Conservation (phyloP, 768 basidiomycete species). For the Hygrocybe punicea region DNA sequence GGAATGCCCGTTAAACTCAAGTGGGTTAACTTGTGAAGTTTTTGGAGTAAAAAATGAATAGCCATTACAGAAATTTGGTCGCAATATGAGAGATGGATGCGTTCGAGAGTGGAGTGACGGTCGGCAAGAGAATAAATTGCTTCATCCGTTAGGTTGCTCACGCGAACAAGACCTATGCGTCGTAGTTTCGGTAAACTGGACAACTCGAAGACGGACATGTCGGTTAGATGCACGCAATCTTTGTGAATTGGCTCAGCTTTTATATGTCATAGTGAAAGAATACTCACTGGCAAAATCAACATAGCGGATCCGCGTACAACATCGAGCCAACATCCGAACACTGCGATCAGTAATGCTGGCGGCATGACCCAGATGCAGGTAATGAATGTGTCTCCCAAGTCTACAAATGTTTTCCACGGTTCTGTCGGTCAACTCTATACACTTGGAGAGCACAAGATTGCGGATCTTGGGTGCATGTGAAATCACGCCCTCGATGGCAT, state of each 20-base stretch:
- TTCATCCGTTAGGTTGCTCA: conserved; percentile 89
- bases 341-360: conserved; percentile 85
- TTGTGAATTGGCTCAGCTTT: conserved; percentile 12
- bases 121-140: conserved; percentile 86
- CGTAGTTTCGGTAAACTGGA: conserved; percentile 85
- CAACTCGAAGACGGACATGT: conserved; percentile 91
- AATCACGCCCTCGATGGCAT: conserved; percentile 79
- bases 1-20: conserved; percentile 96
- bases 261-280: conserved; percentile 5
- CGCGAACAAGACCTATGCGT: conserved; percentile 91
- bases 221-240: conserved; percentile 87
- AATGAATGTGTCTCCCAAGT: conserved; percentile 90
- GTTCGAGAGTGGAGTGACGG: conserved; percentile 81
- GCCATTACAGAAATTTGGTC: conserved; percentile 92
- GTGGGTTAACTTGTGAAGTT: conserved; percentile 88
- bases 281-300: conserved; percentile 92
- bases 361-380: conserved; percentile 93
- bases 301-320: conserved; percentile 88
- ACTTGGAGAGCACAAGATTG: conserved; percentile 85
- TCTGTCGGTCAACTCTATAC: conserved; percentile 70
- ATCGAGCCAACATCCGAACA: conserved; percentile 75
- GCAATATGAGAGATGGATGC: conserved; percentile 96
- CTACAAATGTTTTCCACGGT: conserved; percentile 79
- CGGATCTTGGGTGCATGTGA: conserved; percentile 79
- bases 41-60: conserved; percentile 83